Percentiles rank a stretch among this genome's conserved stretches.
These are phyloP conservation scores for Zygosaccharomyces siamensis DNA, from an alignment of 805 yeast species.

Conservation along the genomic window DNA sequence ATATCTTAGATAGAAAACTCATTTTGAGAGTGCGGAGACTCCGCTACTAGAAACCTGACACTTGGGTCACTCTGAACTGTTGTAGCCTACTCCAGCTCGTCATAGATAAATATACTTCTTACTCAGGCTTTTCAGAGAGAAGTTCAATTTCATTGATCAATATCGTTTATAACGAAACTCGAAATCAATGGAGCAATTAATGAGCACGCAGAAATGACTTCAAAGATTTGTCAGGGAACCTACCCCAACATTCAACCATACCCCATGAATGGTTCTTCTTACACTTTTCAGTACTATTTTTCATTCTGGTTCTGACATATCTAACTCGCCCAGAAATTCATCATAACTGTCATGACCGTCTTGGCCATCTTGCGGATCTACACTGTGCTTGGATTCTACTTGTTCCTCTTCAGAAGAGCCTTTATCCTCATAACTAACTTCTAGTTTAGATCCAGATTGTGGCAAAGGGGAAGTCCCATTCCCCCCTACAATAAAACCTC, in stretches of 20 bases:
- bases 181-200: background rate
- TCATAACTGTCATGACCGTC: constrained; percentile 28
- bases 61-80: background rate
- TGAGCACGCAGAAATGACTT: background rate
- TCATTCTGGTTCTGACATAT: constrained; percentile 12
- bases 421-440: constrained; percentile 2
- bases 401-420: background rate
- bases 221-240: too few species aligned
- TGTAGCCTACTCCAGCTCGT: background rate
- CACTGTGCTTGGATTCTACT: background rate
- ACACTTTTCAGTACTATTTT: background rate
- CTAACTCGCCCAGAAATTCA: constrained; percentile 33
- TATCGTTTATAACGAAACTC: background rate
- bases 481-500: constrained; percentile 9
- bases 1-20: constrained; percentile 34
- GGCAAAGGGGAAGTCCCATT: background rate
- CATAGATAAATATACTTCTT: background rate
- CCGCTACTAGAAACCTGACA: background rate
- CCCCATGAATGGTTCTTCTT: too few species aligned
- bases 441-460: background rate
- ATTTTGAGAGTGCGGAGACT: constrained; percentile 11
- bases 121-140: background rate
- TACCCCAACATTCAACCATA: background rate
- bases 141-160: background rate
- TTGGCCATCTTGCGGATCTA: constrained; percentile 1